These are phyloP conservation scores for Hebeloma cylindrosporum DNA, from an alignment of 768 basidiomycete species.

Conservation along the genomic window DNA sequence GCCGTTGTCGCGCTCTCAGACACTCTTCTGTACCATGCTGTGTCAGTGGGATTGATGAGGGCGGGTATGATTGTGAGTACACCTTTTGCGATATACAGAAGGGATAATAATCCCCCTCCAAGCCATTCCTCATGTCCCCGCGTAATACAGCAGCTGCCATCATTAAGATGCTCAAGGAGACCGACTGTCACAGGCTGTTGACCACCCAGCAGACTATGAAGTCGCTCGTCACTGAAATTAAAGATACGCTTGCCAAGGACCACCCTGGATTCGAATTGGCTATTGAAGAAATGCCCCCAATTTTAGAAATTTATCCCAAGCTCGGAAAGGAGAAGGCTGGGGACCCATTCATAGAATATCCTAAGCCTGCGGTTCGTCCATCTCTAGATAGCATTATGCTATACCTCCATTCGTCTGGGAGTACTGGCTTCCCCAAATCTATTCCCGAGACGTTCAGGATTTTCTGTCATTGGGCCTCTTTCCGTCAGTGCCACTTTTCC, in stretches of 20 bases:
- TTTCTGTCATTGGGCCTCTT: conserved; percentile 31
- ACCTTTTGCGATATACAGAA: background rate
- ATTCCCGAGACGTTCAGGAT: conserved; percentile 35
- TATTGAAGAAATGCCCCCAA: conserved; percentile 33
- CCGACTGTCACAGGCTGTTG: conserved; percentile 39
- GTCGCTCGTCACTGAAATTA: conserved; percentile 31
- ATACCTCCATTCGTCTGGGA: conserved; percentile 52
- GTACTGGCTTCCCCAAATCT: conserved; percentile 46
- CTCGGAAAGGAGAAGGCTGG: conserved; percentile 33
- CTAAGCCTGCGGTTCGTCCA: conserved; percentile 11
- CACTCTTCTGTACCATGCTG: conserved; percentile 40
- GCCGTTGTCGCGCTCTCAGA: conserved; percentile 37
- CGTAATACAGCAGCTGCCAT: conserved; percentile 37
- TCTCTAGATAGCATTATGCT: conserved; percentile 27
- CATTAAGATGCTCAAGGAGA: conserved; percentile 35
- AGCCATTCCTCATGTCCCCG: conserved; percentile 44
- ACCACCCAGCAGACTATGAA: conserved; percentile 30
- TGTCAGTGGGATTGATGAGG: conserved; percentile 37
- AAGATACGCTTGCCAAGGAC: conserved; percentile 16
- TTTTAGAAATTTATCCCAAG: conserved; percentile 39
- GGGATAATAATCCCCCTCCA: background rate
- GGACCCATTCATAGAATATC: conserved; percentile 32
- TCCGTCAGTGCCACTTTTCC: conserved; percentile 27
- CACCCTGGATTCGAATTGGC: conserved; percentile 22
- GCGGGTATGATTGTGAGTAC: conserved; percentile 37